These are phyloP conservation scores for Pogostemon cablin DNA, from an alignment of 257 asterid species.

Conservation along the genomic window DNA sequence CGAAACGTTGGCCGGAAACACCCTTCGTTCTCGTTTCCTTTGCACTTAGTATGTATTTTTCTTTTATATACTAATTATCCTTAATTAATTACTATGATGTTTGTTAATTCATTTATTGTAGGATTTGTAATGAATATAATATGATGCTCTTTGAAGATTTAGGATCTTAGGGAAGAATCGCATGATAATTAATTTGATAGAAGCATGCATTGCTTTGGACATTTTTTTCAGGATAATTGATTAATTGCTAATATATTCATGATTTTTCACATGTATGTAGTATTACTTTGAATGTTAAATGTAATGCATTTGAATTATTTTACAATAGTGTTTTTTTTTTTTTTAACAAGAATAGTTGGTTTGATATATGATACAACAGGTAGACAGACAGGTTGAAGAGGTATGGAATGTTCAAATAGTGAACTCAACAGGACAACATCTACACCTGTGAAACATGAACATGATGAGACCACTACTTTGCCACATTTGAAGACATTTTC, in stretches of 20 bases:
- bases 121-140: too few species aligned
- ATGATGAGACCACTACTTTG: neutral
- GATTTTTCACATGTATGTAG: too few species aligned
- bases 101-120: neutral
- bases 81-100: too few species aligned
- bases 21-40: constrained; percentile 28
- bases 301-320: too few species aligned
- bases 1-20: constrained; percentile 40
- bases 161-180: too few species aligned
- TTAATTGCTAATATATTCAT: too few species aligned
- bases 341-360: neutral
- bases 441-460: constrained; percentile 21
- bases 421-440: constrained; percentile 9
- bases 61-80: neutral
- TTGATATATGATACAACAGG: constrained; percentile 17
- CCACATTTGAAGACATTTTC: constrained; percentile 16
- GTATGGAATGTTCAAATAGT: constrained; percentile 38
- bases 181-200: too few species aligned
- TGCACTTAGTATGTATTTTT: constrained; percentile 16
- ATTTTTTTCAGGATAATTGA: too few species aligned
- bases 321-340: neutral
- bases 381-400: constrained; percentile 16
- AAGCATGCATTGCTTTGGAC: too few species aligned
- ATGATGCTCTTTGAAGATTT: too few species aligned
- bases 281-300: too few species aligned